Evolutionary conservation across 2,329 filamentous ascomycete species (phyloP).

Genomic region (Pseudogymnoascus sp.): DNA sequence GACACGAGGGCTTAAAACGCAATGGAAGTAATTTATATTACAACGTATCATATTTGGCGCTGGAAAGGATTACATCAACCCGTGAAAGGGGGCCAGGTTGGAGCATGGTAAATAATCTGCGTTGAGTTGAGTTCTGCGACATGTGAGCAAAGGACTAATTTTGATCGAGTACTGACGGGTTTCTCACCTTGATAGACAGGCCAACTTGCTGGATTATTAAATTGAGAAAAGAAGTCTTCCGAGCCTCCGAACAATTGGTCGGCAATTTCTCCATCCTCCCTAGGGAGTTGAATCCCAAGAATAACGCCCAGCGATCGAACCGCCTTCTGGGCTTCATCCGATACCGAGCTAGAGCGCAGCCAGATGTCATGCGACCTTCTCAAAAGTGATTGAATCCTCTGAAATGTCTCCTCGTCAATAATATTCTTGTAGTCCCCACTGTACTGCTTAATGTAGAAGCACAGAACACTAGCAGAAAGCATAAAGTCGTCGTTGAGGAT

Average conservation of each 20-base stretch:
- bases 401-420: background rate
- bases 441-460: slow-evolving; percentile 30
- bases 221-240: background rate
- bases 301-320: background rate
- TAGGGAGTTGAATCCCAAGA: background rate
- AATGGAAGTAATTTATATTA: background rate
- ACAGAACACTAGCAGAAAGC: slow-evolving; percentile 52
- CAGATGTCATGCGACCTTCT: background rate
- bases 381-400: background rate
- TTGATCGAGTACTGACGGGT: background rate
- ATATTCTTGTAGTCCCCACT: background rate
- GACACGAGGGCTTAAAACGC: too few species aligned
- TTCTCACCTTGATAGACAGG: background rate
- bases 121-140: background rate
- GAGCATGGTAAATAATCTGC: background rate
- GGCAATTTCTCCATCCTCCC: background rate
- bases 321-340: background rate
- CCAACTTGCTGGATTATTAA: background rate
- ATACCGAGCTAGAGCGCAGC: background rate
- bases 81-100: background rate
- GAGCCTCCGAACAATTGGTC: background rate
- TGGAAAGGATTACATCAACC: background rate
- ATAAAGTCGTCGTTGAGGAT: slow-evolving; percentile 54
- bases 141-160: background rate
- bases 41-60: background rate